Evolutionary conservation across 2,329 filamentous ascomycete species (phyloP).

Genomic region (Sclerotinia spermophila): DNA sequence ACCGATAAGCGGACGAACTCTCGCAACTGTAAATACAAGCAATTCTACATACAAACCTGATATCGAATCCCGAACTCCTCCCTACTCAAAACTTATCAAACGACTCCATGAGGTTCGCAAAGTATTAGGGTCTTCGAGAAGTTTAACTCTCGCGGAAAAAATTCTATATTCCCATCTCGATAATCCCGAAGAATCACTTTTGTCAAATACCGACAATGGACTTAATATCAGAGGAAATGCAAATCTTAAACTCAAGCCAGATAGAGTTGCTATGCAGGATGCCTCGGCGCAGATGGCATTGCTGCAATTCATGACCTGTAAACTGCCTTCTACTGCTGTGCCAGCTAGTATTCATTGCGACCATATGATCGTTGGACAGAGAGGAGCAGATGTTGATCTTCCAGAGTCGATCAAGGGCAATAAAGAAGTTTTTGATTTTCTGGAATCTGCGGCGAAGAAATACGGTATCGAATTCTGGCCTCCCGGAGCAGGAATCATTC

Average conservation of each 20-base stretch:
- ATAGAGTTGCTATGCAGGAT: slow-evolving; percentile 98
- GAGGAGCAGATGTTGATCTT: slow-evolving; percentile 82
- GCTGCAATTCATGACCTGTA: slow-evolving; percentile 97
- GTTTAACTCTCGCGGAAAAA: slow-evolving; percentile 90
- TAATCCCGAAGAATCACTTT: slow-evolving; percentile 81
- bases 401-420: slow-evolving; percentile 83
- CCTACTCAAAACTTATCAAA: slow-evolving; percentile 76
- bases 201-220: slow-evolving; percentile 79
- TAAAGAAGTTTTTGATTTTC: slow-evolving; percentile 95
- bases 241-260: slow-evolving; percentile 94
- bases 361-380: slow-evolving; percentile 95
- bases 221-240: slow-evolving; percentile 78
- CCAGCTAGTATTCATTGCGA: slow-evolving; percentile 98
- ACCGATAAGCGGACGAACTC: slow-evolving; percentile 27
- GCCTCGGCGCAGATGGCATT: slow-evolving; percentile 98
- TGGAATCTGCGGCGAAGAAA: slow-evolving; percentile 86
- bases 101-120: slow-evolving; percentile 72
- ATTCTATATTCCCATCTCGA: slow-evolving; percentile 96
- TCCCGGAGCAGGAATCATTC: slow-evolving; percentile 89
- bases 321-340: slow-evolving; percentile 81
- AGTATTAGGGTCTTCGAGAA: slow-evolving; percentile 60
- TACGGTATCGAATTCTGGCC: slow-evolving; percentile 97
- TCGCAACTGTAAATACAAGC: slow-evolving; percentile 33
- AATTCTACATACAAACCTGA: slow-evolving; percentile 30
- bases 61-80: slow-evolving; percentile 49